Evolutionary conservation across 768 basidiomycete genomes (phyloP), one percentile per base, ranked within the genome.

Genomic region (Lactarius hengduanensis): DNA sequence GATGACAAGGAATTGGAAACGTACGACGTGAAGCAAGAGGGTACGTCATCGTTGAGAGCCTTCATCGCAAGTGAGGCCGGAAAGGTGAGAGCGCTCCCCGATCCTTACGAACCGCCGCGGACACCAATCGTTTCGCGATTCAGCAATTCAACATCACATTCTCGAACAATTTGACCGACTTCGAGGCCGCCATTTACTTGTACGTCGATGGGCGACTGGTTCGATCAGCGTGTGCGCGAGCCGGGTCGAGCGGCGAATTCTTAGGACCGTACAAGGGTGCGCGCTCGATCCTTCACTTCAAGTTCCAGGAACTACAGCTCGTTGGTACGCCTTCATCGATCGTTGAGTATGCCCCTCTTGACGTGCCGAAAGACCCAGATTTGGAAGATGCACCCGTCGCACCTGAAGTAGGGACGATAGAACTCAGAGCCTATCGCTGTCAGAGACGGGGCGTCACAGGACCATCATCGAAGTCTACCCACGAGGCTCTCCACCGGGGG

Each of bases 11-110:
- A 66, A 15, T 20, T 66, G 38, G 56, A 53, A 53, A 34, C 47
- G 4, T 41, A 57, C 36, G 56, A 58, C 9, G 57, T 40, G n/a
- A 50, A 53, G 16, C 56, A 41, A 8, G 65, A 58, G 8, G 34
- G 59, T 15, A 45, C 47, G 6, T 57, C 45, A 4, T 40, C 56
- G 3, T 4, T 62, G 20, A 58, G 18, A 18, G 65, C 56, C 1
- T 62, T 58, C 34, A 45, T 66, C 7, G 65, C 65, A 26, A 66
- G 65, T 30, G 61, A 66, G 38, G 56, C 61, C 20, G 61, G 65
- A 9, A 66, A 66, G 56, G 65, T 66, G 43, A 43, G 45, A 26
- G 47, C 15, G 30, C 18, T 16, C 10, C 30, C 9, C 2, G 28
- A 40, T 15, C 18, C 2, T 43, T 43, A 20, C 20, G 43, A 40